Base-by-base conservation (phyloP, 108 stramenopile species). In the Nitzschia palea region DNA sequence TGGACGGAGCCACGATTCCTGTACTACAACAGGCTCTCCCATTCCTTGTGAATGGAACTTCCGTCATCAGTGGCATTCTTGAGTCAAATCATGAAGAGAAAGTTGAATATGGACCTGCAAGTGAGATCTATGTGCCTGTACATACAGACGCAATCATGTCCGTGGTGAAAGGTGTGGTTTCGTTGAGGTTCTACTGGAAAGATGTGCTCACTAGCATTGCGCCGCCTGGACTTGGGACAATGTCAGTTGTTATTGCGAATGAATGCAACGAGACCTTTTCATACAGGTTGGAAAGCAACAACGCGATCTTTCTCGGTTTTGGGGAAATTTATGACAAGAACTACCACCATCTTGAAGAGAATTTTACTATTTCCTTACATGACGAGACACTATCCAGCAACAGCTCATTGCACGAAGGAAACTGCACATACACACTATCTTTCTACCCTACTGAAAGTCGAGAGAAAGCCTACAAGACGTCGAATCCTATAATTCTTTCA, bases 261-360 rank as follows among this genome's bases (percentile, higher is more conserved):
- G 29, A 26, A 9, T 42, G 53, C 30, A 67, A 59, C 2, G 67
- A 82, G 30, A 23, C 20, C n/a, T 78, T 70, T 54, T 78, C 65
- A 28, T 85, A 72, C 45, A 42, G 47, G 10, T 37, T 86, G 23
- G 59, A 44, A n/a, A 81, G 77, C 0, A 58, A 63, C n/a, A 22
- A 60, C 0, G 80, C 77, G 26, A 71, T 45, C 2, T 57, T 74
- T 8, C 26, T 86, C 33, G 85, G 85, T 20, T 64, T 67, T 22
- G 85, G 79, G 10, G 85, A 86, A 47, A 25, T 60, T 25, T 79
- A 86, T 43, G 81, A 86, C 52, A 20, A 44, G 17, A 59, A 67
- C 10, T 86, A 73, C 51, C 51, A 74, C 33, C 20, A 55, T 18
- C 54, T 64, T 23, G 25, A 33, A 54, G 44, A 59, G 36, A 17